These are phyloP conservation scores for Craterostigma plantagineum DNA, from an alignment of 257 asterid genomes.

Conservation along the genomic window DNA sequence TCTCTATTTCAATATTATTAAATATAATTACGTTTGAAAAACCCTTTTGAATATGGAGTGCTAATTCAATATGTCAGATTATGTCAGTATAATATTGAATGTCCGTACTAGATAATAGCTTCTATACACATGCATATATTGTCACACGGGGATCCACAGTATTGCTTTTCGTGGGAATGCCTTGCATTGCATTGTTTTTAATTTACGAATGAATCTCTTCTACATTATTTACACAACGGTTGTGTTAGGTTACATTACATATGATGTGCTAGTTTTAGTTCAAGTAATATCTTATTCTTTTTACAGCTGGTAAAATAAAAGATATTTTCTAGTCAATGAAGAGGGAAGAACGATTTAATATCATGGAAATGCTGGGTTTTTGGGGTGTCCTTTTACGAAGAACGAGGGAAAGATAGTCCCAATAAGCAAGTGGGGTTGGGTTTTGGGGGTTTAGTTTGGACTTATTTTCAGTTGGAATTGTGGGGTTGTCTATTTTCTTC, in stretches of 20 bases:
- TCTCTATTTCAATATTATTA: conserved; percentile 11
- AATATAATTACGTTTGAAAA: conserved; percentile 15
- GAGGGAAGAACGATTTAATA: conserved; percentile 22
- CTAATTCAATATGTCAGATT: conserved; percentile 30
- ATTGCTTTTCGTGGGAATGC: conserved; percentile 6
- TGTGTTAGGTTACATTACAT: background rate
- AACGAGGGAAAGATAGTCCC: conserved; percentile 68
- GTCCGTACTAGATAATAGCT: conserved; percentile 32
- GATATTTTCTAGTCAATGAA: too few species aligned
- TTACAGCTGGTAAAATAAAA: background rate
- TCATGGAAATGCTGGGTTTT: conserved; percentile 61
- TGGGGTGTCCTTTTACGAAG: conserved; percentile 39
- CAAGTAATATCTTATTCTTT: background rate
- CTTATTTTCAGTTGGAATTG: too few species aligned
- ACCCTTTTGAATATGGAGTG: conserved; percentile 12
- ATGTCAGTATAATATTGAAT: conserved; percentile 9
- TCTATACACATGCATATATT: conserved; percentile 28
- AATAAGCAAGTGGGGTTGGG: conserved; percentile 33
- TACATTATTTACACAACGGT: too few species aligned
- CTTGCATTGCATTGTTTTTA: background rate
- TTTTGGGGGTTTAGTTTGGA: too few species aligned
- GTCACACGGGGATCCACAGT: conserved; percentile 27
- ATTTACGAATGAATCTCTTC: background rate
- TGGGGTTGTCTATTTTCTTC: too few species aligned
- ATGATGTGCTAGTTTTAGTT: too few species aligned